Evolutionary conservation across 805 yeast genomes (phyloP).

Genomic region (Priceomyces fermenticarens): DNA sequence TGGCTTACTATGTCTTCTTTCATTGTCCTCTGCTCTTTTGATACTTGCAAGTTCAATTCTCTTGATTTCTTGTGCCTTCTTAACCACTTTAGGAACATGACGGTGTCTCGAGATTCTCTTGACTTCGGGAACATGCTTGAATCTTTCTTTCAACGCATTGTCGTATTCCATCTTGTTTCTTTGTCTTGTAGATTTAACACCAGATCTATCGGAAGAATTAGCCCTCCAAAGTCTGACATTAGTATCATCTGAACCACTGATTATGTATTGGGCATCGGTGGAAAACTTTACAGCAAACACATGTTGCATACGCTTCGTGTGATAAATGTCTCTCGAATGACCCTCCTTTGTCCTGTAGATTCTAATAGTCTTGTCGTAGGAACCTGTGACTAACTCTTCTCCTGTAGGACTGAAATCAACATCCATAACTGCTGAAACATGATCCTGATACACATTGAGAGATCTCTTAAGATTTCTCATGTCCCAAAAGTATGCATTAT

Average conservation of each 20-base stretch:
- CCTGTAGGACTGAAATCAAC: conserved; percentile 97
- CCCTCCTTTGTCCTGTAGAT: conserved; percentile 75
- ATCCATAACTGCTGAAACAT: conserved; percentile 92
- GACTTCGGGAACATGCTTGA: conserved; percentile 95
- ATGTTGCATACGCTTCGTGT: conserved; percentile 97
- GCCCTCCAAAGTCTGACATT: conserved; percentile 93
- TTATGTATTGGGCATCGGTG: conserved; percentile 83
- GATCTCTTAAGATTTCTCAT: conserved; percentile 89
- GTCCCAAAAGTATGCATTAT: conserved; percentile 91
- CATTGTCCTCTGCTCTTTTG: conserved; percentile 80
- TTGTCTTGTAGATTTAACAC: conserved; percentile 75
- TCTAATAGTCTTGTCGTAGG: conserved; percentile 90
- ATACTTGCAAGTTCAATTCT: conserved; percentile 66
- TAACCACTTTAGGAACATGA: conserved; percentile 82
- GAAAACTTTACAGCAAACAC: conserved; percentile 80
- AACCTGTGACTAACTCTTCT: conserved; percentile 90
- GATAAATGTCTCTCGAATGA: conserved; percentile 92
- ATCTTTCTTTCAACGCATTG: conserved; percentile 86
- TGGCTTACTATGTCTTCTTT: conserved; percentile 71
- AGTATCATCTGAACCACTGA: conserved; percentile 94
- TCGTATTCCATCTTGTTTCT: conserved; percentile 86
- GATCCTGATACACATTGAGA: conserved; percentile 86
- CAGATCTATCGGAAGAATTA: conserved; percentile 78
- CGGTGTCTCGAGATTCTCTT: conserved; percentile 87
- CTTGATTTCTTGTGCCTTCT: conserved; percentile 88